Conservation (phyloP, 768 basidiomycete species). For the Agaricus blazei region DNA sequence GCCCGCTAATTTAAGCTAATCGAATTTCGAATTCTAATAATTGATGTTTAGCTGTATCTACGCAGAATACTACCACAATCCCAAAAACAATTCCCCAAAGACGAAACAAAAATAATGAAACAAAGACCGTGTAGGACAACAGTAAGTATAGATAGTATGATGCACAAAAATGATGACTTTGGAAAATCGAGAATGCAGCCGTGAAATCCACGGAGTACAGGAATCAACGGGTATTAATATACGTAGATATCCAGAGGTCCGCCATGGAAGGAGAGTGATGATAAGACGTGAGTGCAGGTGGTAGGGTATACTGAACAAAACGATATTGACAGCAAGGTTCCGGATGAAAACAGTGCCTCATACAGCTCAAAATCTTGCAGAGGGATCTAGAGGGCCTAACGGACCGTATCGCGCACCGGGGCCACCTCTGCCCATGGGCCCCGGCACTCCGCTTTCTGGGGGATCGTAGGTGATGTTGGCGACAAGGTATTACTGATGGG, state of each 20-base stretch:
- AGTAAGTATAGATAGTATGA: conserved; percentile 11
- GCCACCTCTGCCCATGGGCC: conserved; percentile 15
- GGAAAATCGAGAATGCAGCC: conserved; percentile 10
- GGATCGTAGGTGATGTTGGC: conserved; percentile 34
- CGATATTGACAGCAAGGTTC: conserved; percentile 24
- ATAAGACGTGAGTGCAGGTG: conserved; percentile 22
- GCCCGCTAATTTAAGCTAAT: too few species aligned
- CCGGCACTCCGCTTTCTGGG: conserved; percentile 16
- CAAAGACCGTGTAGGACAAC: conserved; percentile 10
- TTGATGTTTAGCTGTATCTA: conserved; percentile 1
- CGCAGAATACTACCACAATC: conserved; percentile 8
- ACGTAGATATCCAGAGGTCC: conserved; percentile 25
- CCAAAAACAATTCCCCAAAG: conserved; percentile 3
- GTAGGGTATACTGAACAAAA: conserved; percentile 34
- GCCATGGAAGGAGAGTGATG: conserved; percentile 21
- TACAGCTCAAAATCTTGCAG: conserved; percentile 41
- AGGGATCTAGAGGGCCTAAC: conserved; percentile 57
- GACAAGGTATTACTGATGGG: conserved; percentile 29
- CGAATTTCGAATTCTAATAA: too few species aligned
- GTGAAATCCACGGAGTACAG: conserved; percentile 12
- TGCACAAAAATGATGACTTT: conserved; percentile 13
- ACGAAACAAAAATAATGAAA: conserved; percentile 13
- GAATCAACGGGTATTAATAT: conserved; percentile 28
- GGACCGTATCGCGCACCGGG: conserved; percentile 45
- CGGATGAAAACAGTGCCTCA: conserved; percentile 16